These are phyloP conservation scores for Grifola frondosa DNA, from an alignment of 1,284 basidiomycete species.

Conservation along the genomic window DNA sequence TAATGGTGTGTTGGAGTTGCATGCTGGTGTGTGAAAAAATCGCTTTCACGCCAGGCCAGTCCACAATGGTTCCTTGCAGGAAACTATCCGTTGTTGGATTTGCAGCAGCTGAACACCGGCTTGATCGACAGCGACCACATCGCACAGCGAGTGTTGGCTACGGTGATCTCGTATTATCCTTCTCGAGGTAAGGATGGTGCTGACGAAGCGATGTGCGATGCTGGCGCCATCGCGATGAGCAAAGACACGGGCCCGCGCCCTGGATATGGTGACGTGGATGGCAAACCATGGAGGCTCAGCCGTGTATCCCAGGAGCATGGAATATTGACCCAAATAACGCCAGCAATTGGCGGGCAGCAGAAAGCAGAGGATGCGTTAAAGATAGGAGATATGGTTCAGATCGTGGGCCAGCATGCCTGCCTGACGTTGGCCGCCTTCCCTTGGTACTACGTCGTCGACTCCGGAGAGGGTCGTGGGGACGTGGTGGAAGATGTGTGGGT, in stretches of 20 bases:
- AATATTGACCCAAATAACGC: conserved; percentile 48
- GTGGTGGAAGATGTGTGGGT: conserved; percentile 84
- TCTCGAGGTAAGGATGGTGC: conserved; percentile 56
- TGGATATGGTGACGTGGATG: conserved; percentile 72
- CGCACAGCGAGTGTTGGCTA: conserved; percentile 69
- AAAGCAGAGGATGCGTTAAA: conserved; percentile 38
- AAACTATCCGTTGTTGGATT: conserved; percentile 82
- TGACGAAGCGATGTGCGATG: conserved; percentile 81
- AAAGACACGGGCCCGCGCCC: conserved; percentile 78
- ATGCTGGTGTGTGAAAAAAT: conserved; percentile 54
- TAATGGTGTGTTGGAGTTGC: conserved; percentile 66
- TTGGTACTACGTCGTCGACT: conserved; percentile 83
- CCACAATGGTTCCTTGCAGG: conserved; percentile 38
- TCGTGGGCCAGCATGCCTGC: conserved; percentile 79
- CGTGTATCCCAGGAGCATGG: conserved; percentile 85
- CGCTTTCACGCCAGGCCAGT: not conserved
- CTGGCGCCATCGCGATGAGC: conserved; percentile 81
- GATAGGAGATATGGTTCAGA: conserved; percentile 63
- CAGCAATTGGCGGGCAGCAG: conserved; percentile 21
- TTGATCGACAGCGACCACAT: conserved; percentile 59
- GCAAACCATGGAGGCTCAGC: conserved; percentile 68
- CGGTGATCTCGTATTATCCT: conserved; percentile 77
- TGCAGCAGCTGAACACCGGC: conserved; percentile 79
- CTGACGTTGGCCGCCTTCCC: conserved; percentile 74
- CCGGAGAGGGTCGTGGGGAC: conserved; percentile 41